Evolutionary conservation across 2,329 filamentous ascomycete genomes (phyloP), one percentile per base, ranked within the genome.

Genomic region (Knufia petricola): DNA sequence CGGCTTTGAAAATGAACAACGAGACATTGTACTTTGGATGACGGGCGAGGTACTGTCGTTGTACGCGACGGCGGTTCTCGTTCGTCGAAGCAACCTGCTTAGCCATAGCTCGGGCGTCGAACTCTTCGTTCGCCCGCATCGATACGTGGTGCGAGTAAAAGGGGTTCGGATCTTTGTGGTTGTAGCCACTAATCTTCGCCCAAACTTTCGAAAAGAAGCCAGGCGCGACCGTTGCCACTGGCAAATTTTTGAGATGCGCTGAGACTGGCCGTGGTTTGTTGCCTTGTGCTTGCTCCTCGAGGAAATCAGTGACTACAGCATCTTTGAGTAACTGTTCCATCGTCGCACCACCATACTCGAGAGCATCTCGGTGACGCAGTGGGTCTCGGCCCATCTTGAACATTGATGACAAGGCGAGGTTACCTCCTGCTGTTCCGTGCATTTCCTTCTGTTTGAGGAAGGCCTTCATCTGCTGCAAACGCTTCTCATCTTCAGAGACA

Each of bases 271-370:
- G 61, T 52, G 48, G 23, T 13, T 58, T 45, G 6, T 28, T 32
- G 7, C 60, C 57, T 17, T 61, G 59, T 26, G 75, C 69, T 53
- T 75, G 73, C 56, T 94, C 87, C 59, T 96, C 88, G 3, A 98
- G 76, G 53, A 98, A 98, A 59, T 96, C 92, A 43, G 82, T 83
- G 4, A 98, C 90, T 21, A 98, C 88, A 1, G 88, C 87, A 65
- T 96, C 90, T 63, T 96, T 96, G 39, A 96, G 75, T 42, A 98
- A 75, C 88, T 96, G 95, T 63, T 96, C 92, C 63, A 94, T 85
- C 48, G 87, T 89, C 4, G 87, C 88, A 19, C 85, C 85, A 2
- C 89, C 89, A 62, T 94, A 94, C 62, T 95, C 89, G 13, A 96
- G 72, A 1, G 90, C 89, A 62, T 96, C 92, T 74, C 62, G 78